phyloP scores from a whole-genome alignment of 768 basidiomycete species.

The Lenzites betulinus region DNA sequence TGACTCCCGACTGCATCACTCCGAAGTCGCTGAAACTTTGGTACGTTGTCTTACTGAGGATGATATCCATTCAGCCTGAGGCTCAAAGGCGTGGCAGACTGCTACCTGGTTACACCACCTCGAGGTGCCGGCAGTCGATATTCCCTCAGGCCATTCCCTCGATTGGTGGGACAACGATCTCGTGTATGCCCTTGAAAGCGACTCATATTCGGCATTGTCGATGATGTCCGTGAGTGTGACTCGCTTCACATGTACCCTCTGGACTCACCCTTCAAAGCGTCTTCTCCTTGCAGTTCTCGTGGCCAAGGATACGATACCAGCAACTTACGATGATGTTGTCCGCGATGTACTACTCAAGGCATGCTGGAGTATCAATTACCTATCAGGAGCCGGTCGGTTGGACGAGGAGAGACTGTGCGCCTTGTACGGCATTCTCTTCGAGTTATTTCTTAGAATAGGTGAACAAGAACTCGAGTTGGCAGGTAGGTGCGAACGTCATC shows the following conservation, averaged over 20 bases:
- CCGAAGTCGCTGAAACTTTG: slow-evolving; percentile 47
- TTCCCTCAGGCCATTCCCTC: neutral
- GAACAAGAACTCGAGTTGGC: neutral
- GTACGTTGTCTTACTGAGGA: neutral
- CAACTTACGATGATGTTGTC: neutral
- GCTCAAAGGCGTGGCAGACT: slow-evolving; percentile 39
- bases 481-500: slow-evolving; percentile 5
- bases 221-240: slow-evolving; percentile 14
- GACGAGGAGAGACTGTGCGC: neutral
- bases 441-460: slow-evolving; percentile 18
- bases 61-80: too few species aligned
- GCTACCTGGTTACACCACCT: slow-evolving; percentile 54
- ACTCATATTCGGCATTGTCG: slow-evolving; percentile 14
- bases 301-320: neutral
- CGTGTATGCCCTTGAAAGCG: slow-evolving; percentile 4
- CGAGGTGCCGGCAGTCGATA: slow-evolving; percentile 17
- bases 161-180: slow-evolving; percentile 22
- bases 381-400: neutral
- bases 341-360: slow-evolving; percentile 12
- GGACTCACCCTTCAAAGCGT: neutral
- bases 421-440: neutral
- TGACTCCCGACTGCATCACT: slow-evolving; percentile 51
- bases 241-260: too few species aligned
- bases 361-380: slow-evolving; percentile 11
- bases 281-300: neutral